Evolutionary conservation across 2,329 filamentous ascomycete genomes (phyloP), one percentile per base, ranked within the genome.

Genomic region (Nemania serpens): DNA sequence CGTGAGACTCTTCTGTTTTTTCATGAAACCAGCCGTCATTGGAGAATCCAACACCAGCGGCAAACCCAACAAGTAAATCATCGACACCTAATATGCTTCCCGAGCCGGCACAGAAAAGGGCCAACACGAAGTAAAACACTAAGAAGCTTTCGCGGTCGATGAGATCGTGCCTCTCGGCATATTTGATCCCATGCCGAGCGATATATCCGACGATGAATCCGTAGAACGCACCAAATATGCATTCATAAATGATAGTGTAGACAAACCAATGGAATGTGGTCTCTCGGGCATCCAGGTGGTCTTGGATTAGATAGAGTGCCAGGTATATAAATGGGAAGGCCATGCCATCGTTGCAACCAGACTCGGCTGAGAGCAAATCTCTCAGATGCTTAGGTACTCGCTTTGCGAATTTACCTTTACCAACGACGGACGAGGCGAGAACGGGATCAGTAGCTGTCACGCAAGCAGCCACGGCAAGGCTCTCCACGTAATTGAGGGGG

Each of bases 331-430:
- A 99, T 0, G 95, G 95, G 73, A 99, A 99, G 1, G 95, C 95
- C 95, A 99, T 99, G 77, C 95, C 95, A 75, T 99, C 95, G 82
- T 99, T 99, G 79, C 95, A 99, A 33, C 95, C 95, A 7, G 95
- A 99, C 78, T 99, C 95, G 58, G 93, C 93, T 4, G 95, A 99
- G 12, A 99, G 82, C 53, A 99, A 75, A 78, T 99, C 95, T 82
- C 95, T 86, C 78, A 99, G 80, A 87, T 99, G 95, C 81, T 97
- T 98, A 20, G 95, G 95, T 4, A 99, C 93, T 65, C 95, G 88
- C 79, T 97, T 97, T 37, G 95, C 94, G 71, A 99, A 99, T 77
- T 99, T 99, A 71, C 95, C 95, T 80, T 98, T 99, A 75, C 95
- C 95, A 54, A 99, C 95, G 56, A 99, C 95, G 15, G 95, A 99